Base-by-base conservation (phyloP, 2,329 filamentous ascomycete species). In the Keithomyces neogunnii region DNA sequence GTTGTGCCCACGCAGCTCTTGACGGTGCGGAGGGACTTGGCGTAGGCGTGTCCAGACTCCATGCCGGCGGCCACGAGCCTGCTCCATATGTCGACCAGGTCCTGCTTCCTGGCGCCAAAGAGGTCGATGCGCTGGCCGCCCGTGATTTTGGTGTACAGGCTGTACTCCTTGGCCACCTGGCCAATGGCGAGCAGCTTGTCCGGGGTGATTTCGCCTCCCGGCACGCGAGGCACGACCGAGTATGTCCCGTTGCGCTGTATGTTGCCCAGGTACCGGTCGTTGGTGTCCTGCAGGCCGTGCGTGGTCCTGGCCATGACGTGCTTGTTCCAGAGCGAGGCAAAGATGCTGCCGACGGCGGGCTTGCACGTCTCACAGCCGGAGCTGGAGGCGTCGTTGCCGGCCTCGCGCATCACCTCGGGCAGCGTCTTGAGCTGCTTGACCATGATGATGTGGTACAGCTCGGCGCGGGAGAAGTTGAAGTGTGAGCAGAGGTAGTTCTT, bases 211-310 rank as follows among this genome's bases (percentile, higher is more conserved):
- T 96, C 90, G 53, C 90, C 90, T 45, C 81, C 90, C 2, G 88
- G 78, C 1, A 96, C 82, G 44, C 90, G 83, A 3, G 90, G 90
- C 0, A 96, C 79, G 9, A 96, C 89, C 1, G 87, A 92, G 68
- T 90, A 96, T 0, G 89, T 96, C 40, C 90, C 90, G 66, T 96
- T 90, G 38, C 90, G 81, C 66, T 96, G 90, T 51, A 96, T 93
- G 64, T 96, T 96, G 48, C 83, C 90, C 47, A 96, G 72, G 66
- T 88, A 96, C 44, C 85, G 78, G 66, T 96, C 91, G 65, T 96
- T 96, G 4, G 90, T 96, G 54, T 96, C 90, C 66, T 95, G 90
- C 0, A 95, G 76, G 28, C 88, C 88, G 63, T 88, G 81, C 3
- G 79, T 72, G 0, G 82, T 74, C 53, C 78, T 75, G 57, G 88